Percentiles rank a stretch among this genome's conserved stretches.
phyloP scores from a whole-genome alignment of 441 rosid species.

The Populus hybrid region DNA sequence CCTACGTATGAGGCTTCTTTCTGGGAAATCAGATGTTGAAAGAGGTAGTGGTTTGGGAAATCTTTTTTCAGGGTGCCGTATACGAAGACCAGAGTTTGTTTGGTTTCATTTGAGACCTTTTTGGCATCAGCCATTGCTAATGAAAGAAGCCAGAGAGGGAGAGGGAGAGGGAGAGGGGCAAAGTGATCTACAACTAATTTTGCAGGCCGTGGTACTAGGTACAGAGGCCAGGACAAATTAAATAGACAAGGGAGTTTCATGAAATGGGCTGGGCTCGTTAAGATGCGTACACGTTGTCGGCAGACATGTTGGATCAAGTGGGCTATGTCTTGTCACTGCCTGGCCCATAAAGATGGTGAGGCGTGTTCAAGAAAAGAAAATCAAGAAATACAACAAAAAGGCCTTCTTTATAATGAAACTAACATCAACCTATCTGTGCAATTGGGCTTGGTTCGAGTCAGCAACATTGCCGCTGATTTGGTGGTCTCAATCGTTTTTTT shows the following conservation, averaged over 20 bases:
- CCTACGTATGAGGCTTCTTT: slow-evolving; percentile 50
- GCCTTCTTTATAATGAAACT: not conserved
- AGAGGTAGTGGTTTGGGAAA: slow-evolving; percentile 47
- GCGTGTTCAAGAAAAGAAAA: not conserved
- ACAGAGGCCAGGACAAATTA: too few species aligned
- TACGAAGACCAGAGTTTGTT: slow-evolving; percentile 36
- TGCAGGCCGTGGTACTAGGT: not conserved
- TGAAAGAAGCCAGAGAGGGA: too few species aligned
- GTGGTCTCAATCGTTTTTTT: not conserved
- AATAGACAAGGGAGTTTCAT: too few species aligned
- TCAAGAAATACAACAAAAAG: not conserved
- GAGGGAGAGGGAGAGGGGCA: not conserved
- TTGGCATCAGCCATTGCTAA: slow-evolving; percentile 14
- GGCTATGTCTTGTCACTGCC: not conserved
- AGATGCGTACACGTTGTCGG: not conserved
- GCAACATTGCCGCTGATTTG: not conserved
- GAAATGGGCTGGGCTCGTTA: too few species aligned
- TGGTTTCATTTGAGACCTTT: not conserved
- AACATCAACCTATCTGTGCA: not conserved
- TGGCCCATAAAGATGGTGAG: not conserved
- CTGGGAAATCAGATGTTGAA: slow-evolving; percentile 39
- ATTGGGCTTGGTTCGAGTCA: not conserved
- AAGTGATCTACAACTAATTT: not conserved
- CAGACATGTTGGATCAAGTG: not conserved
- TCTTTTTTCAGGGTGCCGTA: slow-evolving; percentile 68